These are phyloP conservation scores for Annona cherimola DNA, from an alignment of 164 flowering plant species.

Conservation along the genomic window DNA sequence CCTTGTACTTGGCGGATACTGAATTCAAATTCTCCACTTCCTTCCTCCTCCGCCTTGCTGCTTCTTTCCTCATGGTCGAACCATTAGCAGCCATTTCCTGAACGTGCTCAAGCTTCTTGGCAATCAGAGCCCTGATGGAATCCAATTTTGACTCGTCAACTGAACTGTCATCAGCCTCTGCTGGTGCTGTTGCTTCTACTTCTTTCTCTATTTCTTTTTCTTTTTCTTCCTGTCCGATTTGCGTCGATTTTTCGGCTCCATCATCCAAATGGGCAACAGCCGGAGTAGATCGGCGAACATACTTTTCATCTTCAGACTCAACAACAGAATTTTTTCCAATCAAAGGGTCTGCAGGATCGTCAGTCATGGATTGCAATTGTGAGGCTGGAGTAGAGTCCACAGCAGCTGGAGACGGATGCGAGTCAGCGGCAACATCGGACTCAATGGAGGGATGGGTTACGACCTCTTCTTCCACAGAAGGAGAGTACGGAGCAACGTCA, in stretches of 20 bases:
- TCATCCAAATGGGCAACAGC: not conserved
- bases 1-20: conserved; percentile 33
- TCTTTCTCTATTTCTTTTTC: not conserved
- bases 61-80: conserved; percentile 46
- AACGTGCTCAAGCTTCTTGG: conserved; percentile 36
- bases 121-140: conserved; percentile 29
- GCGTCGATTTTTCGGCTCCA: not conserved
- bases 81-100: conserved; percentile 34
- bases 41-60: conserved; percentile 46
- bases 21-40: conserved; percentile 38
- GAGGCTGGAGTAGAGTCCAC: not conserved
- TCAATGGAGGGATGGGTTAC: no score
- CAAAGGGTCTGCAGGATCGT: not conserved
- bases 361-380: not conserved
- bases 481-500: no score
- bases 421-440: not conserved
- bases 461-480: no score
- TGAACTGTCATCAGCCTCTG: conserved; percentile 2
- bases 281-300: not conserved
- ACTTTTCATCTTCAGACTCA: not conserved
- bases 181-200: not conserved
- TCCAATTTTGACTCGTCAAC: conserved; percentile 29
- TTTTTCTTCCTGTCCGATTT: not conserved
- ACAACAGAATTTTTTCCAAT: not conserved
- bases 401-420: not conserved